These are phyloP conservation scores for Adenanthera pavonina DNA, from an alignment of 306 rosid species.

Conservation along the genomic window DNA sequence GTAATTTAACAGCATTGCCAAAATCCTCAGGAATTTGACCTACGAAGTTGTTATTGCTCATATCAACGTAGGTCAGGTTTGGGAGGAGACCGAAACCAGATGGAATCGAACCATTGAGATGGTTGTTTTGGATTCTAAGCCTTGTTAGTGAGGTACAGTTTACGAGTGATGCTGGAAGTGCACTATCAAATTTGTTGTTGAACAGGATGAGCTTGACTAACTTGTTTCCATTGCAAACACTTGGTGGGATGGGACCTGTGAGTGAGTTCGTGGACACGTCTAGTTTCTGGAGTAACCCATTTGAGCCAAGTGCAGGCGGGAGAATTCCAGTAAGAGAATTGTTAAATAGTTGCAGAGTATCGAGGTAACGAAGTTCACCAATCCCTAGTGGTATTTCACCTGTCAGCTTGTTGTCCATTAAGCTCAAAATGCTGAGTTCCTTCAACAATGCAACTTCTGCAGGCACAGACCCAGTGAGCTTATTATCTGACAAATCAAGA, in stretches of 20 bases:
- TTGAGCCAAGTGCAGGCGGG: slow-evolving; percentile 72
- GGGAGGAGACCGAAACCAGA: slow-evolving; percentile 61
- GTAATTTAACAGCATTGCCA: slow-evolving; percentile 61
- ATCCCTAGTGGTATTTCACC: slow-evolving; percentile 74
- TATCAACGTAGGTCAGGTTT: slow-evolving; percentile 66
- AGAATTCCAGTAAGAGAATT: slow-evolving; percentile 75
- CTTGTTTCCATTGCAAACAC: slow-evolving; percentile 65
- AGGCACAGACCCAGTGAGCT: slow-evolving; percentile 77
- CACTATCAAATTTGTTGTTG: slow-evolving; percentile 48
- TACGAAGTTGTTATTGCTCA: slow-evolving; percentile 73
- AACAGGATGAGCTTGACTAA: slow-evolving; percentile 71
- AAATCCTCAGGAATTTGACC: slow-evolving; percentile 72
- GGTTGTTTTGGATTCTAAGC: slow-evolving; percentile 76
- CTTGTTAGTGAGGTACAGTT: slow-evolving; percentile 67
- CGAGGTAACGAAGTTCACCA: slow-evolving; percentile 73
- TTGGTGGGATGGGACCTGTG: slow-evolving; percentile 74
- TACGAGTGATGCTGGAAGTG: slow-evolving; percentile 55
- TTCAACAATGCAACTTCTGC: slow-evolving; percentile 43
- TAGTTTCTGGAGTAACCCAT: slow-evolving; percentile 50
- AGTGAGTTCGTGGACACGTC: slow-evolving; percentile 84
- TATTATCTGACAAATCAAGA: slow-evolving; percentile 83
- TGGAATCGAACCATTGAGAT: slow-evolving; percentile 72
- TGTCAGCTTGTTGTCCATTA: slow-evolving; percentile 64
- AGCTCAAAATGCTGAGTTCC: slow-evolving; percentile 54
- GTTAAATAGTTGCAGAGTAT: slow-evolving; percentile 64